Base-by-base conservation (phyloP, 106 monocot species). In the Platanthera zijinensis region DNA sequence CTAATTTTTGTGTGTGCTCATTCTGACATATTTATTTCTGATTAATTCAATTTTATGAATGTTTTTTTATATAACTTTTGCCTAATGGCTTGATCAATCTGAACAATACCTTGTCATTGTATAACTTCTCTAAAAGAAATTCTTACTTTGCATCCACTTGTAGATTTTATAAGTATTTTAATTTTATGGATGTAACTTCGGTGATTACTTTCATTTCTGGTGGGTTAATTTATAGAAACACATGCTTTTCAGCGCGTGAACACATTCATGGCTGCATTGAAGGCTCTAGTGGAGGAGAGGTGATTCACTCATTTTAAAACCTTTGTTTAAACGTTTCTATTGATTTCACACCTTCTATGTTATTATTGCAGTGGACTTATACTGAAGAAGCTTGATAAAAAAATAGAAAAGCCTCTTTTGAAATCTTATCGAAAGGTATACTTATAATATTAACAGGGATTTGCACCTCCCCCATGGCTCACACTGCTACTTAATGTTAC, bases 311-410 rank as follows among this genome's bases (percentile, higher is more conserved):
- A 6, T 15, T 70, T 70, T 47, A 48, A 67, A 10, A 73, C 74
- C 5, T 12, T 3, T 71, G 28, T 47, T 45, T 70, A 47, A 48
- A 70, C 18, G 7, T 59, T 8, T 32, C 19, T 78, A 28, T 51
- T 8, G 10, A 48, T 62, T 57, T 75, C 25, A 50, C 62, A 28
- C 32, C 22, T 52, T 52, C 62, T 69, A 48, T 59, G 48, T 59
- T 72, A 18, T 57, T 57, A 53, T 72, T 89, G 71, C 81, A 96
- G 95, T 75, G 95, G 95, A 51, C 70, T 96, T 47, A 48, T 76
- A 74, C 30, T 96, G 57, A 92, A 95, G 76, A 95, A 88, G 78
- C 95, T 96, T 78, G 95, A 96, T 77, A 92, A 96, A 78, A 92
- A 92, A 75, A 71, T 90, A 75, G 95, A 96, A 77, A 88, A 92